Conservation (phyloP, 2,329 filamentous ascomycete species). For the Sporothrix euskadiensis region DNA sequence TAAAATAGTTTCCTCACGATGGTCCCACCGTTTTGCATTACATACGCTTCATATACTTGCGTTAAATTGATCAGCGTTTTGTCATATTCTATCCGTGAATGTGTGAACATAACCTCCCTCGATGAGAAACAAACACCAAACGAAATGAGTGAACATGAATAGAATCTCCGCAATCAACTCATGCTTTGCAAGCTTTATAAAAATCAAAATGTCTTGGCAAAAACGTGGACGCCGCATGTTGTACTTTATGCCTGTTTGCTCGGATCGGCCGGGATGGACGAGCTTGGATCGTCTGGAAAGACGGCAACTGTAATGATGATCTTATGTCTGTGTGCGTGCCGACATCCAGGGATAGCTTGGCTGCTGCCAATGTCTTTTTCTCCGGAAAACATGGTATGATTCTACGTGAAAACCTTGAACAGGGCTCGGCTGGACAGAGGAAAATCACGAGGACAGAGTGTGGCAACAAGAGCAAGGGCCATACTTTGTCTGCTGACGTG, state of each 20-base stretch:
- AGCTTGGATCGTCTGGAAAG: neutral
- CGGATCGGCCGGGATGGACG: neutral
- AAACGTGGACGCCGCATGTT: neutral
- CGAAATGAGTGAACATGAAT: neutral
- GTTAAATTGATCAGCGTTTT: no score
- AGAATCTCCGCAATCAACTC: neutral
- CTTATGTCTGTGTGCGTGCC: neutral
- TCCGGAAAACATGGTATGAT: neutral
- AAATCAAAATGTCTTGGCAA: neutral
- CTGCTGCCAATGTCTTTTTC: neutral
- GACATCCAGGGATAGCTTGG: neutral
- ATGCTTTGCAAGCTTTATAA: neutral
- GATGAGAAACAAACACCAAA: no score
- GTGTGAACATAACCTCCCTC: no score
- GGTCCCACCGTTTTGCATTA: neutral
- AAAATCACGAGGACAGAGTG: neutral
- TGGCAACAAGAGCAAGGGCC: neutral
- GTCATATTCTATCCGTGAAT: no score
- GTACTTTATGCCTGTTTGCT: neutral
- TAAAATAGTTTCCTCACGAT: no score
- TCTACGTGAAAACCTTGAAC: neutral
- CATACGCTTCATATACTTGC: no score
- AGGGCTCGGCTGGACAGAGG: neutral
- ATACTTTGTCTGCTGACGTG: neutral
- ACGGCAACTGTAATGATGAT: neutral